phyloP scores from a whole-genome alignment of 768 basidiomycete genomes.

The Flagelloscypha sp. region DNA sequence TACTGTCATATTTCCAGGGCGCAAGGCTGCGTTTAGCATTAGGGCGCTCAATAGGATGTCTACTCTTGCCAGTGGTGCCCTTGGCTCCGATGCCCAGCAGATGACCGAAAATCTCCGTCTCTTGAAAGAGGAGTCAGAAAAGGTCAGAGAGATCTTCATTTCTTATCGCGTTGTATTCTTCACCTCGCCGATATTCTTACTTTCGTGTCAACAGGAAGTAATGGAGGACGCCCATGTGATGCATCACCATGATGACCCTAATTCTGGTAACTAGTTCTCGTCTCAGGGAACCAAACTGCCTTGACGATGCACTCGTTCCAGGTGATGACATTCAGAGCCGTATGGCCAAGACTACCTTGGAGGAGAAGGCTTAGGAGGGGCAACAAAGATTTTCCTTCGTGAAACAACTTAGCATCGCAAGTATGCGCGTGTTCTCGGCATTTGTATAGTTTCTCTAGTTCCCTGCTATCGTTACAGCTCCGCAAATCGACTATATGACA shows the following conservation, averaged over 20 bases:
- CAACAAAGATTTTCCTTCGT: too few relatives aligned
- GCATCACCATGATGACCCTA: constrained; percentile 36
- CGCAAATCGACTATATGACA: too few relatives aligned
- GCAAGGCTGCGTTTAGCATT: constrained; percentile 80
- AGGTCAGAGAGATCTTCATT: constrained; percentile 24
- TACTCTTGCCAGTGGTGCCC: constrained; percentile 34
- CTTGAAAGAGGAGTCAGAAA: constrained; percentile 78
- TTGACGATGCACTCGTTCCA: constrained; percentile 7
- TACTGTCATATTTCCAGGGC: constrained; percentile 44
- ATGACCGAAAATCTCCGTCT: constrained; percentile 52
- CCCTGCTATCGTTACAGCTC: too few relatives aligned
- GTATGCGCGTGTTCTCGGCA: too few relatives aligned
- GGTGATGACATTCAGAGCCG: constrained; percentile 19
- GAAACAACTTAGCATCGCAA: too few relatives aligned
- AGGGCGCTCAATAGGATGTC: constrained; percentile 80
- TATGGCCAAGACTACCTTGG: constrained; percentile 23
- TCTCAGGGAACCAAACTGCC: not conserved
- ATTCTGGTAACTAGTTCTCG: constrained; percentile 7
- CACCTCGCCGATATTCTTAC: not conserved
- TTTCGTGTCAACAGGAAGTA: constrained; percentile 8
- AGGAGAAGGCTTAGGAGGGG: constrained; percentile 11
- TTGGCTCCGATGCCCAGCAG: constrained; percentile 35
- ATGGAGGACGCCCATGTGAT: constrained; percentile 35
- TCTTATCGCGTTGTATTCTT: constrained; percentile 1
- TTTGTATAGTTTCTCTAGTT: too few relatives aligned